These are phyloP conservation scores for Myxozyma monticola DNA, from an alignment of 805 yeast species.

Conservation along the genomic window DNA sequence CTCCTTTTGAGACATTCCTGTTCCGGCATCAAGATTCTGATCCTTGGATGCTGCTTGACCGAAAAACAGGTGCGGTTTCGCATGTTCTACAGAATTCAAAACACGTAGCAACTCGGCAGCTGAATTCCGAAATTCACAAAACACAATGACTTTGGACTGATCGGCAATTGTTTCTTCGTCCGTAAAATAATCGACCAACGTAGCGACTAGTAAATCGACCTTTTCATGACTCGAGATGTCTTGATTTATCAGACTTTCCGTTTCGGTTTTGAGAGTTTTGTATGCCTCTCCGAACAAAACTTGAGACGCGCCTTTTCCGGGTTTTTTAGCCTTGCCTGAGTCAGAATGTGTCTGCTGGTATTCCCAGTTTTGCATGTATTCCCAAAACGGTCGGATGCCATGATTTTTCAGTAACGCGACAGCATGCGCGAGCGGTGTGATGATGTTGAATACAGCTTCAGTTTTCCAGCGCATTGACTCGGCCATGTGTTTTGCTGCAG, in stretches of 20 bases:
- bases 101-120: slow-evolving; percentile 81
- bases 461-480: slow-evolving; percentile 8
- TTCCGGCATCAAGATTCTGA: slow-evolving; percentile 52
- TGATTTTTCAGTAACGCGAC: slow-evolving; percentile 62
- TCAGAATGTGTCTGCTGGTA: background rate
- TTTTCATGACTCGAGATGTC: slow-evolving; percentile 68
- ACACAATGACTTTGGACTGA: slow-evolving; percentile 77
- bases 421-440: slow-evolving; percentile 67
- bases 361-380: slow-evolving; percentile 50
- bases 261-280: slow-evolving; percentile 42
- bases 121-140: slow-evolving; percentile 85
- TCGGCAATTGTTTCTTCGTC: slow-evolving; percentile 37
- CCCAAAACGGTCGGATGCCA: slow-evolving; percentile 76
- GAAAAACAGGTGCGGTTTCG: slow-evolving; percentile 79
- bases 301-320: slow-evolving; percentile 12
- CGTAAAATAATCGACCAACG: slow-evolving; percentile 21
- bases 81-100: slow-evolving; percentile 43
- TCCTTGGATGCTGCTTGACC: slow-evolving; percentile 68
- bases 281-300: slow-evolving; percentile 1
- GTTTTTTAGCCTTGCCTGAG: slow-evolving; percentile 9
- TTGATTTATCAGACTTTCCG: slow-evolving; percentile 48
- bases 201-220: slow-evolving; percentile 21
- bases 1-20: slow-evolving; percentile 88
- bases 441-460: slow-evolving; percentile 48
- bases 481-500: background rate